These are phyloP conservation scores for Starmerella kuoi DNA, from an alignment of 805 yeast genomes.

Conservation along the genomic window DNA sequence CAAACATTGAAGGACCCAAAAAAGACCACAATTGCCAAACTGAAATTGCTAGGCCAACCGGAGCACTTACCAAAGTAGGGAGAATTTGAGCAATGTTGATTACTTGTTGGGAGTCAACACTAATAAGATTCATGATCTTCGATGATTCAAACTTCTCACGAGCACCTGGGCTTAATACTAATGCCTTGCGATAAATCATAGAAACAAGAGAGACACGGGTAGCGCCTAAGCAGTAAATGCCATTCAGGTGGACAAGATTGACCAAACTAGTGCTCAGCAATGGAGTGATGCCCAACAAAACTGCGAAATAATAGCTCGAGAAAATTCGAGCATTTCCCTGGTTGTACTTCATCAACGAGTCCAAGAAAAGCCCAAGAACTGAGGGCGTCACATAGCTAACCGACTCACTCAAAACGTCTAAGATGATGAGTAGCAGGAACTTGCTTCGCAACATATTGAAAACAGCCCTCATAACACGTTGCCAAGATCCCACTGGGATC, in stretches of 20 bases:
- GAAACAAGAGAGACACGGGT: slow-evolving; percentile 39
- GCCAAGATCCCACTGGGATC: slow-evolving; percentile 1
- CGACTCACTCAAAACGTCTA: slow-evolving; percentile 10
- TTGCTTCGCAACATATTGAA: slow-evolving; percentile 1
- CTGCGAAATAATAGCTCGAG: slow-evolving; percentile 18
- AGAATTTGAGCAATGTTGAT: slow-evolving; percentile 65
- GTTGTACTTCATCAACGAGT: slow-evolving; percentile 13
- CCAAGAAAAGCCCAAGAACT: slow-evolving; percentile 18
- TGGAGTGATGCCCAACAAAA: slow-evolving; percentile 20
- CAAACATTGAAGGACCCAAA: slow-evolving; percentile 81
- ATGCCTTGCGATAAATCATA: slow-evolving; percentile 56
- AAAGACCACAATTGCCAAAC: slow-evolving; percentile 56
- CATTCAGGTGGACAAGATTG: slow-evolving; percentile 13
- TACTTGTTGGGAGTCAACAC: slow-evolving; percentile 80
- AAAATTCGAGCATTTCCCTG: slow-evolving; percentile 16
- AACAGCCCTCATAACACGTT: slow-evolving; percentile 18
- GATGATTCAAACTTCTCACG: slow-evolving; percentile 63
- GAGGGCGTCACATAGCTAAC: slow-evolving; percentile 17
- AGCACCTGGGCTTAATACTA: slow-evolving; percentile 53
- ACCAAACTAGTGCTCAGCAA: slow-evolving; percentile 13
- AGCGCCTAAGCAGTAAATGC: slow-evolving; percentile 14
- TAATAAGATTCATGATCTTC: slow-evolving; percentile 85
- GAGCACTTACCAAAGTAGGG: slow-evolving; percentile 79
- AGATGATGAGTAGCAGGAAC: slow-evolving; percentile 8
- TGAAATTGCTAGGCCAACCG: slow-evolving; percentile 69